phyloP scores from a whole-genome alignment of 225 moss, liverwort and hornwort species.

The Physcomitrium patens region DNA sequence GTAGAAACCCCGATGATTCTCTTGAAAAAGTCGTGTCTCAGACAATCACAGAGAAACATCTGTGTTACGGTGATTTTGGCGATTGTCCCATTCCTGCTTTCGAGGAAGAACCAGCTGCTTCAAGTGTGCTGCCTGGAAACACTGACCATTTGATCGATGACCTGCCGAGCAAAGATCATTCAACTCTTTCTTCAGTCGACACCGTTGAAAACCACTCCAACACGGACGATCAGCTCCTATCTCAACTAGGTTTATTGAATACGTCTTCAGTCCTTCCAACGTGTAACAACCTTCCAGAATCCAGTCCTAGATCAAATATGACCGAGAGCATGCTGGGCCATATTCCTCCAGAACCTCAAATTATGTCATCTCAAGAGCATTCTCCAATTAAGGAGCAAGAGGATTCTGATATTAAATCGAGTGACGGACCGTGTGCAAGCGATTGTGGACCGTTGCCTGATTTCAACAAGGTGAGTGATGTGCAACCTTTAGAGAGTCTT shows the following conservation, averaged over 20 bases:
- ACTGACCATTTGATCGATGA: not conserved
- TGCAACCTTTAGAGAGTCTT: not conserved
- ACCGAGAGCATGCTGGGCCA: not conserved
- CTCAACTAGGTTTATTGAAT: constrained; percentile 36
- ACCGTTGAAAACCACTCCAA: constrained; percentile 9
- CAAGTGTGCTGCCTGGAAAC: not conserved
- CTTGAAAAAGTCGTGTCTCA: too few relatives aligned
- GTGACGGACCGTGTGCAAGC: not conserved
- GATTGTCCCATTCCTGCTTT: too few relatives aligned
- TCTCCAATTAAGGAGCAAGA: constrained; percentile 27
- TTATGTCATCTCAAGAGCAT: not conserved
- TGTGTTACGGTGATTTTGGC: too few relatives aligned
- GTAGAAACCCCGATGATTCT: too few relatives aligned
- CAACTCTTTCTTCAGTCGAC: not conserved
- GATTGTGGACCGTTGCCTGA: constrained; percentile 10
- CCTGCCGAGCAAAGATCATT: not conserved
- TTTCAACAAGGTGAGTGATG: constrained; percentile 18
- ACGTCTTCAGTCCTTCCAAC: constrained; percentile 5
- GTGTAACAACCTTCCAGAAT: not conserved
- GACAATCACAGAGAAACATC: too few relatives aligned
- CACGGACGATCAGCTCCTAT: constrained; percentile 22
- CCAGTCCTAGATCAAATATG: not conserved
- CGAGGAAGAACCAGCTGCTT: not conserved
- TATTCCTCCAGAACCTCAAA: constrained; percentile 5
- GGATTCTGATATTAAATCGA: constrained; percentile 23